These are phyloP conservation scores for Stenocarpella maydis DNA, from an alignment of 2,329 filamentous ascomycete species.

Conservation along the genomic window DNA sequence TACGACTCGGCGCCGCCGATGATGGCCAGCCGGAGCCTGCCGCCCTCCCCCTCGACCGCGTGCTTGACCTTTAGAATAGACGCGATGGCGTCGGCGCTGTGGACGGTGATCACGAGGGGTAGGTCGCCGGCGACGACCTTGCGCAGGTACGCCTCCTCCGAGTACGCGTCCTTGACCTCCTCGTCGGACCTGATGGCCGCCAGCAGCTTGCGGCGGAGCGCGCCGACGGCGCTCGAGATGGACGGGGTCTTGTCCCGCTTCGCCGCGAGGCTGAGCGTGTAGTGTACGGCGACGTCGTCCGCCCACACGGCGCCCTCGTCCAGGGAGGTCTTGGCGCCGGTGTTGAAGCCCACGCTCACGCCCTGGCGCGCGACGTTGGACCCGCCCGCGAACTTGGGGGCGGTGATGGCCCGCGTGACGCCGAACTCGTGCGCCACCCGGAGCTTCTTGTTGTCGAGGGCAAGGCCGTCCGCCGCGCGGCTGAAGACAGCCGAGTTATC, in stretches of 20 bases:
- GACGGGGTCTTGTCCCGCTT: slow-evolving; percentile 57
- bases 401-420: slow-evolving; percentile 66
- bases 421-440: slow-evolving; percentile 61
- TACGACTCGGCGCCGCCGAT: slow-evolving; percentile 70
- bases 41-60: slow-evolving; percentile 56
- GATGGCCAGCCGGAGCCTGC: slow-evolving; percentile 60
- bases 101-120: slow-evolving; percentile 65
- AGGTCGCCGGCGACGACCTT: slow-evolving; percentile 62
- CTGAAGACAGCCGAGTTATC: slow-evolving; percentile 57
- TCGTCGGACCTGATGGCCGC: slow-evolving; percentile 53
- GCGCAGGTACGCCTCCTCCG: slow-evolving; percentile 59
- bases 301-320: slow-evolving; percentile 61
- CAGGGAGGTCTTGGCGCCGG: slow-evolving; percentile 55
- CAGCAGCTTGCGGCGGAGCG: slow-evolving; percentile 62
- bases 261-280: slow-evolving; percentile 59
- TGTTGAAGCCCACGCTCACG: slow-evolving; percentile 66
- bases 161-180: slow-evolving; percentile 51
- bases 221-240: slow-evolving; percentile 62
- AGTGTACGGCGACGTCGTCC: slow-evolving; percentile 64
- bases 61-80: slow-evolving; percentile 66
- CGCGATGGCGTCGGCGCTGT: slow-evolving; percentile 71
- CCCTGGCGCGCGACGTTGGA: slow-evolving; percentile 56
- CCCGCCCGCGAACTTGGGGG: slow-evolving; percentile 55
- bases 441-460: slow-evolving; percentile 64
- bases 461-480: slow-evolving; percentile 65